These are phyloP conservation scores for Anethum foeniculum DNA, from an alignment of 140 eudicot genomes.

Conservation along the genomic window DNA sequence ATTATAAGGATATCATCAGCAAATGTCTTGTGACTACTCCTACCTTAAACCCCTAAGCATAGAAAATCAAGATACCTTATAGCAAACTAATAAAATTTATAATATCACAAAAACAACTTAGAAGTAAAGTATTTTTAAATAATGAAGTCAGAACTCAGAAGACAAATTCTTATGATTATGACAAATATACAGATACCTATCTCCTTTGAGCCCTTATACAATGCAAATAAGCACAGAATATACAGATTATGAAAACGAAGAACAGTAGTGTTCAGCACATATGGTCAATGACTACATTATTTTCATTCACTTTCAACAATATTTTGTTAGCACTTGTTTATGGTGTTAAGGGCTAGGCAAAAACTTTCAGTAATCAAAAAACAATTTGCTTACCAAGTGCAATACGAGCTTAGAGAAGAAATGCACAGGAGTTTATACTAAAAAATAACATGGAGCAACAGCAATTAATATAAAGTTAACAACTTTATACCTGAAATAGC, in stretches of 20 bases:
- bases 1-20: not conserved
- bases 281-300: not conserved
- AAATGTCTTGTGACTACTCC: not conserved
- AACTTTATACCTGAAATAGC: conserved; percentile 59
- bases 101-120: not conserved
- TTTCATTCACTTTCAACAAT: not conserved
- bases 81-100: not conserved
- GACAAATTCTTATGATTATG: not conserved
- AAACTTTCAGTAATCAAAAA: not conserved
- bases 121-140: not conserved
- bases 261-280: not conserved
- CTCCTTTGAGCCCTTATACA: not conserved
- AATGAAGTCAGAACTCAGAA: not conserved
- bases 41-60: not conserved
- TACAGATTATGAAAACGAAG: not conserved
- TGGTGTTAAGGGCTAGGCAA: not conserved
- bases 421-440: not conserved
- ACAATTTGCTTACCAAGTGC: not conserved
- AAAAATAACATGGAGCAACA: not conserved
- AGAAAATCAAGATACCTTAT: not conserved
- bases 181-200: not conserved
- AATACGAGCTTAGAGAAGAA: not conserved
- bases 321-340: not conserved
- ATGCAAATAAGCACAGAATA: not conserved
- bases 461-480: not conserved